A percentile compares a stretch with the other conserved stretches of the same genome.
These are phyloP conservation scores for Jackrogersella multiformis DNA, from an alignment of 495 filamentous ascomycete species.

Conservation along the genomic window DNA sequence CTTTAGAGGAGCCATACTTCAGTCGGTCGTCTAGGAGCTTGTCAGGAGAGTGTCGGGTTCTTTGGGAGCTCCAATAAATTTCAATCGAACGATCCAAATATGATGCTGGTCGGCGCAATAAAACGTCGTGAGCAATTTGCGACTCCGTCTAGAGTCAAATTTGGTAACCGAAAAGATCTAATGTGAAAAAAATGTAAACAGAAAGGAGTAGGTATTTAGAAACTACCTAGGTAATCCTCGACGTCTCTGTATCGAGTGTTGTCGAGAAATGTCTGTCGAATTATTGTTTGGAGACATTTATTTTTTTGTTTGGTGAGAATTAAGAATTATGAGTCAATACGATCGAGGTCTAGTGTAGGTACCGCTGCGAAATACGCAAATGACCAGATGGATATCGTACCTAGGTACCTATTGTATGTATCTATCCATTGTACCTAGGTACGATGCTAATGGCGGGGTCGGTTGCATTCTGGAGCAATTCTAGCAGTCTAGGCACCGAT, in stretches of 20 bases:
- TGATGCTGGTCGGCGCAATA: slow-evolving; percentile 22
- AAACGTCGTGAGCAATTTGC: slow-evolving; percentile 2
- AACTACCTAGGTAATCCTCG: not conserved
- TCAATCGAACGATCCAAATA: not conserved
- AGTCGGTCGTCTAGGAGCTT: not conserved
- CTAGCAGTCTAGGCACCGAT: no score
- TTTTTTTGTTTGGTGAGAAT: slow-evolving; percentile 10
- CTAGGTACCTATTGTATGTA: slow-evolving; percentile 13
- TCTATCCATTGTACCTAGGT: slow-evolving; percentile 8
- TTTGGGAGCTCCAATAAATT: slow-evolving; percentile 7
- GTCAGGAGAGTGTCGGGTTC: not conserved
- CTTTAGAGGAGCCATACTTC: slow-evolving; percentile 53
- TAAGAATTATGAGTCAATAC: slow-evolving; percentile 24
- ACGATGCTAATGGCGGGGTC: slow-evolving; percentile 27
- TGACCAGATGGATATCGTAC: slow-evolving; percentile 10
- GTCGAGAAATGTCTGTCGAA: not conserved
- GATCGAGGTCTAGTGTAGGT: no score
- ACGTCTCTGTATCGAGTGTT: not conserved
- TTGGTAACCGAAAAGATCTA: not conserved
- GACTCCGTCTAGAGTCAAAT: not conserved
- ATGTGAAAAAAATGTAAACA: not conserved
- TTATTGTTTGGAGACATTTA: slow-evolving; percentile 1
- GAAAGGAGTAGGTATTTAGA: not conserved
- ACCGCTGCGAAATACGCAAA: slow-evolving; percentile 13
- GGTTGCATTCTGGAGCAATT: slow-evolving; percentile 32